Evolutionary conservation across 2,329 filamentous ascomycete genomes (phyloP).

Genomic region (Fusarium globosum): DNA sequence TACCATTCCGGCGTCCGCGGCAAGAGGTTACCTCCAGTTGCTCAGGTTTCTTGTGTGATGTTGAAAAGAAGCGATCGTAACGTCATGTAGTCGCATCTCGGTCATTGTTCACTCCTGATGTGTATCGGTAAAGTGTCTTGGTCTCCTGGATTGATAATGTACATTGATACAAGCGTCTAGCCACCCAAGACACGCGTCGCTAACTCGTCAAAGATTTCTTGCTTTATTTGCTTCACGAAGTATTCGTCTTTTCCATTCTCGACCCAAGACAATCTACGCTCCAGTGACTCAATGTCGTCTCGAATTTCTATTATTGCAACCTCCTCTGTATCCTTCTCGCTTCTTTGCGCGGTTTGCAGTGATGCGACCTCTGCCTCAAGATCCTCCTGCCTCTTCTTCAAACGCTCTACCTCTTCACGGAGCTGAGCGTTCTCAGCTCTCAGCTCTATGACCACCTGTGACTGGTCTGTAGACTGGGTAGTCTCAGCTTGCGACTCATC

Average conservation of each 20-base stretch:
- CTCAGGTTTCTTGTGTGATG: no score
- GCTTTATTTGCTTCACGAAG: background rate
- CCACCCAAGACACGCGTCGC: background rate
- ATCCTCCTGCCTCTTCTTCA: background rate
- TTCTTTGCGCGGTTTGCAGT: background rate
- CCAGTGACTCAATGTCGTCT: background rate
- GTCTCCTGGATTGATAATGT: background rate
- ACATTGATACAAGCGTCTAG: background rate
- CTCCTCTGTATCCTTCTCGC: background rate
- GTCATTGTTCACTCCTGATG: background rate
- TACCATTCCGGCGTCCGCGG: no score
- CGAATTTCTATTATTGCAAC: slow-evolving; percentile 1
- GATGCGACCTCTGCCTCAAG: background rate
- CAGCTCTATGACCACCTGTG: background rate
- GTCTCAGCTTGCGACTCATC: background rate
- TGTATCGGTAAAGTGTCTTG: background rate
- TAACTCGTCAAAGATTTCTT: slow-evolving; percentile 2
- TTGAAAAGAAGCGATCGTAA: background rate
- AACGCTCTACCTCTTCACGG: background rate
- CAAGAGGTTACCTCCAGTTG: no score
- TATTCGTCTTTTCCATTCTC: slow-evolving; percentile 1
- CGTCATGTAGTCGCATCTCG: background rate
- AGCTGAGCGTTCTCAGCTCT: background rate
- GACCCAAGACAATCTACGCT: background rate
- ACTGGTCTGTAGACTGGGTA: background rate